These are phyloP conservation scores for Neurospora terricola DNA, from an alignment of 495 filamentous ascomycete genomes.

Conservation along the genomic window DNA sequence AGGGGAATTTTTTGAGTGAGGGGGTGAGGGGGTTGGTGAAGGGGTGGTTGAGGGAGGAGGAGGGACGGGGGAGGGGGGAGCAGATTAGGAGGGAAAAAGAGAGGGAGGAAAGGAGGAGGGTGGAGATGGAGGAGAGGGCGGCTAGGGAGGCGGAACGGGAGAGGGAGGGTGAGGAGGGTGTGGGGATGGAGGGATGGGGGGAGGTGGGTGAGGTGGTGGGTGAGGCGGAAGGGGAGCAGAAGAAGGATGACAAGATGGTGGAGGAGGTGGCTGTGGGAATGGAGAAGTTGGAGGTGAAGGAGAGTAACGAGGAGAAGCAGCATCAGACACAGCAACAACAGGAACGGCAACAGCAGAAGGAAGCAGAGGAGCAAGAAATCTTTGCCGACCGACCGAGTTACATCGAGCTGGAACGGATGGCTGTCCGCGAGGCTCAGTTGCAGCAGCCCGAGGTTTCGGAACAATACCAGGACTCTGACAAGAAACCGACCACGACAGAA, in stretches of 20 bases:
- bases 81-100: not conserved
- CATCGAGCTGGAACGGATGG: slow-evolving; percentile 41
- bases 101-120: slow-evolving; percentile 7
- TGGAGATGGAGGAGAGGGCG: not conserved
- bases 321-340: not conserved
- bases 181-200: too few species aligned
- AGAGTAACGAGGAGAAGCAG: too few species aligned
- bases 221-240: not conserved
- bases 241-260: not conserved
- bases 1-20: slow-evolving; percentile 77
- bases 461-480: not conserved
- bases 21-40: slow-evolving; percentile 64
- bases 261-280: not conserved
- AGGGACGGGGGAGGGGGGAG: slow-evolving; percentile 20
- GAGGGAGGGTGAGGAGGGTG: too few species aligned
- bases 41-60: slow-evolving; percentile 57
- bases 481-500: not conserved
- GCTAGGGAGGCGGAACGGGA: not conserved
- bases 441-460: not conserved
- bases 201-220: too few species aligned
- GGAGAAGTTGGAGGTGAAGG: not conserved
- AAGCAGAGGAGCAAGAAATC: slow-evolving; percentile 1
- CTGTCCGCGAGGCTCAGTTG: slow-evolving; percentile 16
- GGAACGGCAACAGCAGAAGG: not conserved
- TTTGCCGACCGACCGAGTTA: slow-evolving; percentile 36